A percentile compares a stretch with the other conserved stretches of the same genome.
Conservation (phyloP, 1,284 basidiomycete species). For the Mycena sp. region DNA sequence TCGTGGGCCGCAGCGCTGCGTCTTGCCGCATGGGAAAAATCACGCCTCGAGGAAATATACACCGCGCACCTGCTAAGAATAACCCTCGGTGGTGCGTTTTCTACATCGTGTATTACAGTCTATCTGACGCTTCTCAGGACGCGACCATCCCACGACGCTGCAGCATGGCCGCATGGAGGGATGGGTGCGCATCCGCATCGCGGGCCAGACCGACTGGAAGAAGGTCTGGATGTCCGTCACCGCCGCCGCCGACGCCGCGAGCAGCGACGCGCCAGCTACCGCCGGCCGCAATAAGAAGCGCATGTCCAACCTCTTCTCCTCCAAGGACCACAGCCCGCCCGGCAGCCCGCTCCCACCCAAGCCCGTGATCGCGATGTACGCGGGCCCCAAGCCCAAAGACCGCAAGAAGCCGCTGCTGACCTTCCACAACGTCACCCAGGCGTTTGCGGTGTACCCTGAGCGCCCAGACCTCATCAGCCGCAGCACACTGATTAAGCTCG, state of each 20-base stretch:
- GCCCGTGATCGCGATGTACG: constrained; percentile 67
- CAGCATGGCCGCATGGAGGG: constrained; percentile 87
- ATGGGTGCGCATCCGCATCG: constrained; percentile 91
- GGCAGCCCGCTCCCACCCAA: constrained; percentile 45
- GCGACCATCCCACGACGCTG: constrained; percentile 73
- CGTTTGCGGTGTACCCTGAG: constrained; percentile 94
- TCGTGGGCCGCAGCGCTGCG: constrained; percentile 95
- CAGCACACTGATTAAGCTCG: constrained; percentile 90
- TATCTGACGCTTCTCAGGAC: constrained; percentile 57
- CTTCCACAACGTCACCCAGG: constrained; percentile 67
- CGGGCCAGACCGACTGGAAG: constrained; percentile 97
- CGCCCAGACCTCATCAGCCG: constrained; percentile 90
- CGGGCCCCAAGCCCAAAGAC: constrained; percentile 73
- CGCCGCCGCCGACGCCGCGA: constrained; percentile 47
- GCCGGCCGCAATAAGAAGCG: constrained; percentile 60
- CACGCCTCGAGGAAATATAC: constrained; percentile 96
- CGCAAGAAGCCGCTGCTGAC: constrained; percentile 72
- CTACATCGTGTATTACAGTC: too few species aligned
- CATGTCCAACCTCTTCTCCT: constrained; percentile 73
- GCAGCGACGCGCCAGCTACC: constrained; percentile 33
- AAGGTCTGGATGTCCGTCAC: constrained; percentile 88
- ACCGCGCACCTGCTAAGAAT: constrained; percentile 93
- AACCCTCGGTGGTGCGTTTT: constrained; percentile 57
- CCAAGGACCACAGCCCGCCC: constrained; percentile 44
- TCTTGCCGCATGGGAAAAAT: constrained; percentile 94